Evolutionary conservation across 139 green algal species (phyloP), one percentile per base, ranked within the genome.

Genomic region (Trebouxia sp.): DNA sequence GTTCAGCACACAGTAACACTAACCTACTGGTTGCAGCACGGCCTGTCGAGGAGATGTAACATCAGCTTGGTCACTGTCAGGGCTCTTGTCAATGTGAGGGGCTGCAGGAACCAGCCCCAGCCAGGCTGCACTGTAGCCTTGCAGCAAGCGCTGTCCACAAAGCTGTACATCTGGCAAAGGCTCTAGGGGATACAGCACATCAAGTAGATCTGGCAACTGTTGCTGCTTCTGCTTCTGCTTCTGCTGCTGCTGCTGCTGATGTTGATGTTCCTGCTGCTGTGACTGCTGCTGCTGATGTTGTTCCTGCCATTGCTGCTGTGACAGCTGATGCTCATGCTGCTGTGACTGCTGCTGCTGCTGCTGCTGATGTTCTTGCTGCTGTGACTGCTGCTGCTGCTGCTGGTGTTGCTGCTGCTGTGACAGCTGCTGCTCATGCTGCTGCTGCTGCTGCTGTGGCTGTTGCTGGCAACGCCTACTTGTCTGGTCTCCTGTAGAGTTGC

Each of bases 91-190:
- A n/a, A n/a, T n/a, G n/a, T n/a, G n/a, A n/a, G 41, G n/a, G 69
- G 32, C 37, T 41, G 53, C 58, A 22, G 77, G 48, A 14, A 87
- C 85, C 51, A 89, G 56, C 11, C 79, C 85, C 62, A 89, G 75
- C 82, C 82, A 87, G 5, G 79, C 37, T 14, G 85, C 85, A 24
- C 79, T 85, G 32, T 85, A 89, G 28, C 85, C 83, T 17, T 75
- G 38, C n/a, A 88, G 79, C 48, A 88, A 51, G 47, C 79, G 22
- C 5, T 32, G 30, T 5, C 58, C 67, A 37, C 81, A 72, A 15
- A 35, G 24, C 6, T n/a, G 12, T 1, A 32, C 11, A 22, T 22
- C 22, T 6, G 82, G 78, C 37, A 80, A 28, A 35, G 41, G 69
- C 41, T n/a, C 69, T 15, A 56, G 69, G 20, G 43, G 69, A 20